phyloP scores from a whole-genome alignment of 2,329 filamentous ascomycete genomes.

The Myriosclerotinia scirpicola region DNA sequence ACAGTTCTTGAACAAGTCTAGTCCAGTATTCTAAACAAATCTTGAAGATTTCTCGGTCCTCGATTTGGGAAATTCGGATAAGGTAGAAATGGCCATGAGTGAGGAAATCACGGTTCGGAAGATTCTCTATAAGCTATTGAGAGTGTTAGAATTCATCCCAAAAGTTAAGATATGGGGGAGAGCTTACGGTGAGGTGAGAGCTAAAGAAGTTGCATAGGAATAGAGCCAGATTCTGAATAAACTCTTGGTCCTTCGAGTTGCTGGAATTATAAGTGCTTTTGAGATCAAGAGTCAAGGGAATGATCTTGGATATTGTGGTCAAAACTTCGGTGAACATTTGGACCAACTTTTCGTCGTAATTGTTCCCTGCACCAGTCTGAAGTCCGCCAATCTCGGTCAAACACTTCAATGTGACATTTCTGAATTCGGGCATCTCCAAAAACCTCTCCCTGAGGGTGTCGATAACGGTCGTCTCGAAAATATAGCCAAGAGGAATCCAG shows the following conservation, averaged over 20 bases:
- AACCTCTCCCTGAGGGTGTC: conserved; percentile 92
- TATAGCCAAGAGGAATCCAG: conserved; percentile 98
- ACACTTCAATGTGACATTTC: conserved; percentile 94
- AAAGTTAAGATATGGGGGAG: background rate
- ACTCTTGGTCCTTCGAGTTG: conserved; percentile 92
- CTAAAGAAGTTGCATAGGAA: conserved; percentile 98
- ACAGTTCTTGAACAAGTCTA: conserved; percentile 94
- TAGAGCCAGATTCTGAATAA: conserved; percentile 92
- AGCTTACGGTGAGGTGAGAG: conserved; percentile 76
- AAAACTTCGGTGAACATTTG: conserved; percentile 98
- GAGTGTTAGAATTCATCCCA: conserved; percentile 28
- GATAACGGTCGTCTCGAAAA: conserved; percentile 96
- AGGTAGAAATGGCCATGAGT: conserved; percentile 97
- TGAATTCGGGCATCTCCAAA: conserved; percentile 89
- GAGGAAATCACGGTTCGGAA: conserved; percentile 92
- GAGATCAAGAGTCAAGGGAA: conserved; percentile 85
- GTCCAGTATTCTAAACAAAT: conserved; percentile 99
- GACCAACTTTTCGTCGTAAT: conserved; percentile 92
- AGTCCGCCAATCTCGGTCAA: conserved; percentile 95
- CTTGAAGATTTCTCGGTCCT: conserved; percentile 99
- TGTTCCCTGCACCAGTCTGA: conserved; percentile 72
- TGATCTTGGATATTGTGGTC: conserved; percentile 88
- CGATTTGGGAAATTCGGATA: conserved; percentile 96
- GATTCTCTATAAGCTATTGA: conserved; percentile 80
- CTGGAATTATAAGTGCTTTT: conserved; percentile 89